phyloP scores from a whole-genome alignment of 495 filamentous ascomycete species.

The Pyronema domesticum region DNA sequence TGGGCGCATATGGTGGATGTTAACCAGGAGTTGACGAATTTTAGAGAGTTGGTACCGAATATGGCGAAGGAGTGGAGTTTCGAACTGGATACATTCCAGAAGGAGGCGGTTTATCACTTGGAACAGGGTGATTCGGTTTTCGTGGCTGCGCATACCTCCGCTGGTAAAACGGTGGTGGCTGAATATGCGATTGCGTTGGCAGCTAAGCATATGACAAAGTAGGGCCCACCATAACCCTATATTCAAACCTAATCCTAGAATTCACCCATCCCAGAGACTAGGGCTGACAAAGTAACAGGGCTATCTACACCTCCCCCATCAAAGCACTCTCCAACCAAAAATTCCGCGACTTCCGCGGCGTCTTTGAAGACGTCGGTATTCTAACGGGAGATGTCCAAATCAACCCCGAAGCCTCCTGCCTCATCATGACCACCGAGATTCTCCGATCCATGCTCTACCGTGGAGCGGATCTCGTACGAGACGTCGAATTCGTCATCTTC shows the following conservation, averaged over 20 bases:
- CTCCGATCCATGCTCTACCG: conserved; percentile 94
- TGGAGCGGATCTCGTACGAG: conserved; percentile 85
- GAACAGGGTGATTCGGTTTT: conserved; percentile 96
- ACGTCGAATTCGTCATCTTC: conserved; percentile 98
- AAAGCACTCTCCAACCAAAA: conserved; percentile 98
- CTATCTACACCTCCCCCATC: conserved; percentile 97
- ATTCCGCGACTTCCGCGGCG: conserved; percentile 78
- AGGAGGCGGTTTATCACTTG: conserved; percentile 93
- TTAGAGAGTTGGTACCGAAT: conserved; percentile 78
- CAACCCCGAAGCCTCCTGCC: conserved; percentile 87
- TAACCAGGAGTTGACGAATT: conserved; percentile 77
- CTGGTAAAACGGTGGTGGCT: conserved; percentile 93
- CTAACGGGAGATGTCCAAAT: conserved; percentile 96
- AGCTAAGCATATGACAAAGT: conserved; percentile 92
- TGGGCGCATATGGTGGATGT: conserved; percentile 98
- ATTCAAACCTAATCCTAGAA: neutral
- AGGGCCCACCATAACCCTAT: neutral
- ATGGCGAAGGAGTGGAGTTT: conserved; percentile 96
- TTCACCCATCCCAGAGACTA: neutral
- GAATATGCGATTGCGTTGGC: conserved; percentile 95
- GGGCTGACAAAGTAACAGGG: conserved; percentile 24
- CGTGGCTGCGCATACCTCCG: conserved; percentile 95
- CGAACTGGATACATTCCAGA: conserved; percentile 94
- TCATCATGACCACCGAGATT: conserved; percentile 99
- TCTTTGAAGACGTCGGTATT: conserved; percentile 90